Conservation (phyloP, 352 stramenopile species). For the Phytophthora syringae region DNA sequence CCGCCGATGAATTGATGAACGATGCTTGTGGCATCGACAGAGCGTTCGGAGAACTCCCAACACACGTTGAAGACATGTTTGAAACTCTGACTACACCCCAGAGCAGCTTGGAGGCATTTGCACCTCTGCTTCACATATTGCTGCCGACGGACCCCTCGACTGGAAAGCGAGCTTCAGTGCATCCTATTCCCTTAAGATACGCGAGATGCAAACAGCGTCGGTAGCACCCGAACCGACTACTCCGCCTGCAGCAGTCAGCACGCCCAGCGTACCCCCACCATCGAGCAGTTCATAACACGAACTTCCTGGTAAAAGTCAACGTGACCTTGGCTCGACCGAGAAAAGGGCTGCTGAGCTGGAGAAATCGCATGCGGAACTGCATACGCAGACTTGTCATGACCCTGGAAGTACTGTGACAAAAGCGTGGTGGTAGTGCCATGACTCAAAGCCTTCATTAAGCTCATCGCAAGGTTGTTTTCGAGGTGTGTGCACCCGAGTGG, state of each 20-base stretch:
- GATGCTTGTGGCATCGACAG: neutral
- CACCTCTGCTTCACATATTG: conserved; percentile 43
- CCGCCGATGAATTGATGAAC: neutral
- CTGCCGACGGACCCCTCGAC: conserved; percentile 34
- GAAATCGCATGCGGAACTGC: too few relatives aligned
- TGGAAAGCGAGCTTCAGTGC: conserved; percentile 28
- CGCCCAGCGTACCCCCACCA: neutral
- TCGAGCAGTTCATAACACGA: too few relatives aligned
- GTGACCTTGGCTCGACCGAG: too few relatives aligned
- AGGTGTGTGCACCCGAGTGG: too few relatives aligned
- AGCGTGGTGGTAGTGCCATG: too few relatives aligned
- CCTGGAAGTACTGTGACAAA: too few relatives aligned
- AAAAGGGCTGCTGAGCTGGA: too few relatives aligned
- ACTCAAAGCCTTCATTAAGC: too few relatives aligned
- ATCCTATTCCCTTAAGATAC: neutral
- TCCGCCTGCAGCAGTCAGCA: neutral
- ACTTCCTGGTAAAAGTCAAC: too few relatives aligned
- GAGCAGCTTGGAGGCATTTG: conserved; percentile 50
- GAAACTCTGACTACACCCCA: conserved; percentile 32
- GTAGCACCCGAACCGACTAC: neutral
- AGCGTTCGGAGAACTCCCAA: conserved; percentile 2
- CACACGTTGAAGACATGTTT: conserved; percentile 25
- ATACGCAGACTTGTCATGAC: too few relatives aligned
- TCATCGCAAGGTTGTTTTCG: too few relatives aligned
- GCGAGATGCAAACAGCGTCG: neutral